phyloP scores from a whole-genome alignment of 2,329 filamentous ascomycete genomes.

The Madurella fahalii region DNA sequence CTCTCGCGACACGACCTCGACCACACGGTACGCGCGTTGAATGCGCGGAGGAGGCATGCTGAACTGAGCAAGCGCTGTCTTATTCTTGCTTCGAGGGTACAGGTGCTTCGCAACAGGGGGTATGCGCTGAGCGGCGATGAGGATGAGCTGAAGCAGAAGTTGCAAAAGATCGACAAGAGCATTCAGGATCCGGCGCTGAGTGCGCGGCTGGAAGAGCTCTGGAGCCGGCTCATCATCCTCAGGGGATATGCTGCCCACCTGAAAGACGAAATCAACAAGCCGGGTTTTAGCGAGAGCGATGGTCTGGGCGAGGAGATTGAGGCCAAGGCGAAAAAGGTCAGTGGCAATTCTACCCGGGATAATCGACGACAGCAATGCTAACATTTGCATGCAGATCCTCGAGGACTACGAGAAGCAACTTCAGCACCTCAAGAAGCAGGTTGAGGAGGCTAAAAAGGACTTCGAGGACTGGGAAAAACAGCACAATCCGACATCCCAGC shows the following conservation, averaged over 20 bases:
- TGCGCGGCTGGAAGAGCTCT: conserved; percentile 77
- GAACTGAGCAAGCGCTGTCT: conserved; percentile 70
- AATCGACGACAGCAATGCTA: conserved; percentile 18
- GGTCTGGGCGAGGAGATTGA: conserved; percentile 66
- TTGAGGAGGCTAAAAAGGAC: conserved; percentile 58
- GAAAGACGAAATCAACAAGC: conserved; percentile 68
- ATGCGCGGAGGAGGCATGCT: conserved; percentile 68
- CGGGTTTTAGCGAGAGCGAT: conserved; percentile 52
- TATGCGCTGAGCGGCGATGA: conserved; percentile 77
- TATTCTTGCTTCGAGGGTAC: conserved; percentile 71
- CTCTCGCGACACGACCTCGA: conserved; percentile 73
- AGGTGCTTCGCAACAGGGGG: conserved; percentile 74
- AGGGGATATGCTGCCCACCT: conserved; percentile 68
- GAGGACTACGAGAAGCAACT: conserved; percentile 81
- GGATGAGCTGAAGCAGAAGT: conserved; percentile 70
- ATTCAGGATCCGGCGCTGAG: conserved; percentile 71
- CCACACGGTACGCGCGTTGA: conserved; percentile 68
- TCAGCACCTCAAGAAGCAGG: conserved; percentile 68
- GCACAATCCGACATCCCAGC: conserved; percentile 39
- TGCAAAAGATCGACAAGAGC: conserved; percentile 63
- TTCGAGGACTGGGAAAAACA: conserved; percentile 54
- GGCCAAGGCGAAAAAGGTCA: conserved; percentile 69
- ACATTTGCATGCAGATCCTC: conserved; percentile 54
- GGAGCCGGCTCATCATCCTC: conserved; percentile 74
- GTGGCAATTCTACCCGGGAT: conserved; percentile 22